Conservation (phyloP, 1,284 basidiomycete genomes). For the Cronartium quercuum region DNA sequence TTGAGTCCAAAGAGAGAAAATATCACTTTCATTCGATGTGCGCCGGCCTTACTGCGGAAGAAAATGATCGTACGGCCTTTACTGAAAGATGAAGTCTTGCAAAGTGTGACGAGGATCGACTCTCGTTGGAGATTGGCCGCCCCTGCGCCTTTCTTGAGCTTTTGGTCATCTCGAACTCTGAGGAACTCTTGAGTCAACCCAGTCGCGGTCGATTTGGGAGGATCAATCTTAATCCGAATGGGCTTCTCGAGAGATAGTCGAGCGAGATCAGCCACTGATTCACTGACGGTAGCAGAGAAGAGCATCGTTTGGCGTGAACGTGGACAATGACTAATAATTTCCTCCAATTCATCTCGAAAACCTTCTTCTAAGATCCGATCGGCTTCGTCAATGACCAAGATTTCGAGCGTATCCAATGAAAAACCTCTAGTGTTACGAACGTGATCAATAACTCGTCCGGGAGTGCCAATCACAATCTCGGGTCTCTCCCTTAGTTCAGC, state of each 20-base stretch:
- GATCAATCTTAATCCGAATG: constrained; percentile 89
- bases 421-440: constrained; percentile 92
- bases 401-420: constrained; percentile 83
- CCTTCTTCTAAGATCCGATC: constrained; percentile 97
- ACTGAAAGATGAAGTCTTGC: constrained; percentile 69
- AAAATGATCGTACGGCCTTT: constrained; percentile 81
- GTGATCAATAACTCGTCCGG: constrained; percentile 92
- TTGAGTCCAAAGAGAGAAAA: constrained; percentile 82
- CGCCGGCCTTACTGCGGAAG: constrained; percentile 88
- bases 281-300: constrained; percentile 97
- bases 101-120: constrained; percentile 73
- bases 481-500: constrained; percentile 73
- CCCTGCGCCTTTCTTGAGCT: constrained; percentile 55
- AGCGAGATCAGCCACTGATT: constrained; percentile 86
- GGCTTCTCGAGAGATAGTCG: constrained; percentile 85
- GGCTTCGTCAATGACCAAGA: constrained; percentile 92
- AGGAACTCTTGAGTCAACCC: constrained; percentile 91
- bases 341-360: constrained; percentile 87
- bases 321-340: constrained; percentile 87
- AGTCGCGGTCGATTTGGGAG: constrained; percentile 76
- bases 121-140: constrained; percentile 89
- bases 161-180: constrained; percentile 47
- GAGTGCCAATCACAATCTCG: constrained; percentile 88
- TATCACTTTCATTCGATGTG: constrained; percentile 90
- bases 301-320: constrained; percentile 89